Base-by-base conservation (phyloP, 768 basidiomycete species). In the Chiua virens region DNA sequence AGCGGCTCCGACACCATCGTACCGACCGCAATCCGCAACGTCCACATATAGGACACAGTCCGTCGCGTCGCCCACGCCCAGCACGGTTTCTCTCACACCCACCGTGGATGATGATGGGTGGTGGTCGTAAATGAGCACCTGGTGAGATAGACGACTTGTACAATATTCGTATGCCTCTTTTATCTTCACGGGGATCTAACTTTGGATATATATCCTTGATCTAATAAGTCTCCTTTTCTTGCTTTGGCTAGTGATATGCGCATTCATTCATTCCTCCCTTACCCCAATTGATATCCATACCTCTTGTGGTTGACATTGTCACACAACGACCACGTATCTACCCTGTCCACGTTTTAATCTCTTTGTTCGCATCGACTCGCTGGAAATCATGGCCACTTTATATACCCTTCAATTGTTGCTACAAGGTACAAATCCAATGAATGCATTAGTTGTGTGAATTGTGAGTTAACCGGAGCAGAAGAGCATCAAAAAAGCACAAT, bases 91-190 rank as follows among this genome's bases (percentile, higher is more conserved):
- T 20, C 74, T 80, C 25, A 78, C 83, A 9, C 87, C 86, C 8
- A 90, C 87, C 1, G 73, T 81, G 51, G 81, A 81, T 37, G 75
- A 82, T 2, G 85, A 92, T 42, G 91, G 90, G 32, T 93, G 90
- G 91, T 92, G 83, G 80, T 72, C 74, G 59, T 89, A 67, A 39
- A 14, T 15, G 37, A 43, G 20, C 23, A 14, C 36, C 45, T 21
- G 18, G 36, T 38, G 41, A 39, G 44, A 54, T n/a, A 28, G n/a
- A 17, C 14, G 18, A 56, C 52, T 57, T 14, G 39, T 54, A 57
- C 10, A 4, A 18, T 18, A 22, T 32, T 22, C 34, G 5, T 42
- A 40, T 56, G 34, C 41, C 15, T 34, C 34, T 47, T 37, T 32
- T n/a, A 18, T 35, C n/a, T 55, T 41, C 20, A 17, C 9, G 42